phyloP scores from a whole-genome alignment of 1,139 yeast species.

The Hanseniaspora uvarum region DNA sequence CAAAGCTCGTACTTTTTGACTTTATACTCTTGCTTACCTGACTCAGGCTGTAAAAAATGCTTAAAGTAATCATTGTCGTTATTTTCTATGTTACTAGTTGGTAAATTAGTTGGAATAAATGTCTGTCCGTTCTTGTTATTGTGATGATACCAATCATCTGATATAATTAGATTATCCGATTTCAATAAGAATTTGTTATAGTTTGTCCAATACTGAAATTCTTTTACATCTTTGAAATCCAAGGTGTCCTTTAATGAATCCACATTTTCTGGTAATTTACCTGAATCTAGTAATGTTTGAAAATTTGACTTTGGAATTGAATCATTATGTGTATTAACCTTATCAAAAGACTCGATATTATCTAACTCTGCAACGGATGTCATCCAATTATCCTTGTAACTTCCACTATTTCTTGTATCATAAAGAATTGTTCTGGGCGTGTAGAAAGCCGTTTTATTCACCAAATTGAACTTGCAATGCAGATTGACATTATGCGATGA shows the following conservation, averaged over 20 bases:
- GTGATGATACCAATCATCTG: slow-evolving; percentile 45
- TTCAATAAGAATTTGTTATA: slow-evolving; percentile 58
- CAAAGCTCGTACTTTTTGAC: slow-evolving; percentile 39
- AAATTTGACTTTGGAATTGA: slow-evolving; percentile 42
- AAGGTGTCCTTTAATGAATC: not conserved
- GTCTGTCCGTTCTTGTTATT: slow-evolving; percentile 18
- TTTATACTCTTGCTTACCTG: slow-evolving; percentile 44
- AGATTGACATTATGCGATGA: slow-evolving; percentile 41
- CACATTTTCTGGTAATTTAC: slow-evolving; percentile 22
- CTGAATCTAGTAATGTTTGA: slow-evolving; percentile 52
- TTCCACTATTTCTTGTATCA: slow-evolving; percentile 54
- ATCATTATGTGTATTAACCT: slow-evolving; percentile 21
- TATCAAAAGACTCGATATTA: slow-evolving; percentile 23
- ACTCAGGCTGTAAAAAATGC: slow-evolving; percentile 35
- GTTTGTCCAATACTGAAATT: slow-evolving; percentile 71
- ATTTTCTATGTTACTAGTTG: slow-evolving; percentile 15
- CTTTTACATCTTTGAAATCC: slow-evolving; percentile 34
- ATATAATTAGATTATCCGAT: slow-evolving; percentile 47
- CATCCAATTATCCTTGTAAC: slow-evolving; percentile 3
- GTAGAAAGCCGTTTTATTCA: slow-evolving; percentile 46
- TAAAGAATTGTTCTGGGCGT: slow-evolving; percentile 71
- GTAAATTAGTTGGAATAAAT: slow-evolving; percentile 3
- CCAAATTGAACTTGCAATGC: slow-evolving; percentile 34
- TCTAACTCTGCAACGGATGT: slow-evolving; percentile 18
- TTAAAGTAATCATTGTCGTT: slow-evolving; percentile 25